Evolutionary conservation across 108 stramenopile species (phyloP), one percentile per base, ranked within the genome.

Genomic region (Skeletonema tropicum): DNA sequence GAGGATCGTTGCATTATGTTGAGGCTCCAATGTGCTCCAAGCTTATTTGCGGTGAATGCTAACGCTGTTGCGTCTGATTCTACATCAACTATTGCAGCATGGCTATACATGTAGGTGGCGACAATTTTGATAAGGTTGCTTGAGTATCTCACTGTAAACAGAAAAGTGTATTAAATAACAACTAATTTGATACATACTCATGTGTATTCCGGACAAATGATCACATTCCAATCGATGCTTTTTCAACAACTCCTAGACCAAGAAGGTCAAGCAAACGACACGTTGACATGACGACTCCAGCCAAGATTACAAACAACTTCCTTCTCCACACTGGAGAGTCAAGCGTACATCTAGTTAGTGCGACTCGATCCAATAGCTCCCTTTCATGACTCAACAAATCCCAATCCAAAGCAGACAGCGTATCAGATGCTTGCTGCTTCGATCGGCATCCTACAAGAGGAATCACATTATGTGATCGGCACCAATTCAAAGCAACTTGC

Each of bases 401-500:
- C 87, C 84, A 89, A 52, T 70, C 73, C 63, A 87, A 67, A 13
- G 80, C 73, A 29, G 75, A 77, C 30, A 88, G 30, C 8, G 86
- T 83, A 63, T 93, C 92, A 15, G 55, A n/a, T 0, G 86, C 89
- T 62, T 91, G 90, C 26, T 66, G 14, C n/a, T 77, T 58, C 21
- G 70, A 74, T 25, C 90, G 79, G 59, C 89, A 89, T 52, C 92
- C 92, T 8, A 89, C 86, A 32, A 93, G 69, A 13, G 92, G 92
- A 12, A 94, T 77, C 0, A 83, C 83, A 3, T 74, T 70, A 15
- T 94, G 79, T 17, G 82, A 76, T 57, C 86, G 72, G 26, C 86
- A 83, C 92, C 92, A 94, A 48, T 90, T 91, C 58, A 94, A 58
- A 7, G 90, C 89, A 3, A 94, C 88, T 68, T 91, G 92, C 12